These are phyloP conservation scores for Podaxis pistillaris DNA, from an alignment of 768 basidiomycete species.

Conservation along the genomic window DNA sequence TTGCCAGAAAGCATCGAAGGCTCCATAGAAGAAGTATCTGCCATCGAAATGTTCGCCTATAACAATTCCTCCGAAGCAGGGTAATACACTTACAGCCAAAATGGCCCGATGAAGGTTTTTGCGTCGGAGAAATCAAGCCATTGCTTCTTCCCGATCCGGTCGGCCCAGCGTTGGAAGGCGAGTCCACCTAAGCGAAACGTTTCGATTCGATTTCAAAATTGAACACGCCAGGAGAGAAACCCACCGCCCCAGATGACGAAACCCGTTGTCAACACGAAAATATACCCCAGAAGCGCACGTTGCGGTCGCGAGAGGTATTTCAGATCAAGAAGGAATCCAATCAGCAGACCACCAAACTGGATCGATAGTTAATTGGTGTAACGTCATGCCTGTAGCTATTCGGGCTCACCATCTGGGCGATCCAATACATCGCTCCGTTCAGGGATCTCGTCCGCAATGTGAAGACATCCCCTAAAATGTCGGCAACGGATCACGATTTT, in stretches of 20 bases:
- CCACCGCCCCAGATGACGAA: conserved; percentile 28
- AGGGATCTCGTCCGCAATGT: conserved; percentile 27
- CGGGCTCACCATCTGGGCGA: conserved; percentile 26
- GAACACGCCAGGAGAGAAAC: neutral
- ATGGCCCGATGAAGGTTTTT: conserved; percentile 24
- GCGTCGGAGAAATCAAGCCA: conserved; percentile 26
- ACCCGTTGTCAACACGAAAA: conserved; percentile 25
- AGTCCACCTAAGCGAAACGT: conserved; percentile 20
- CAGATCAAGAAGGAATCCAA: conserved; percentile 26
- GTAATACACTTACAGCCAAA: conserved; percentile 24
- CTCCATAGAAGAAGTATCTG: conserved; percentile 30
- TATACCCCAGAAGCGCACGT: conserved; percentile 24
- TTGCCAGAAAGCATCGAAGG: conserved; percentile 30
- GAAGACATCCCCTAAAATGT: conserved; percentile 22
- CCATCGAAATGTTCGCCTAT: neutral
- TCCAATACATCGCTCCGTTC: conserved; percentile 30
- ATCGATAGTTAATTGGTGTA: neutral
- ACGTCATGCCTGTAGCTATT: neutral
- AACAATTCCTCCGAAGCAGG: neutral
- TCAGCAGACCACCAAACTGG: conserved; percentile 25
- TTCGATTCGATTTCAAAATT: neutral
- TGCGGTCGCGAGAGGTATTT: conserved; percentile 28
- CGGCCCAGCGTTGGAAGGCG: conserved; percentile 27
- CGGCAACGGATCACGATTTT: neutral
- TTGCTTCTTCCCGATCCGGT: conserved; percentile 22